Conservation (phyloP, 352 stramenopile genomes). For the Globisporangium barbulae region DNA sequence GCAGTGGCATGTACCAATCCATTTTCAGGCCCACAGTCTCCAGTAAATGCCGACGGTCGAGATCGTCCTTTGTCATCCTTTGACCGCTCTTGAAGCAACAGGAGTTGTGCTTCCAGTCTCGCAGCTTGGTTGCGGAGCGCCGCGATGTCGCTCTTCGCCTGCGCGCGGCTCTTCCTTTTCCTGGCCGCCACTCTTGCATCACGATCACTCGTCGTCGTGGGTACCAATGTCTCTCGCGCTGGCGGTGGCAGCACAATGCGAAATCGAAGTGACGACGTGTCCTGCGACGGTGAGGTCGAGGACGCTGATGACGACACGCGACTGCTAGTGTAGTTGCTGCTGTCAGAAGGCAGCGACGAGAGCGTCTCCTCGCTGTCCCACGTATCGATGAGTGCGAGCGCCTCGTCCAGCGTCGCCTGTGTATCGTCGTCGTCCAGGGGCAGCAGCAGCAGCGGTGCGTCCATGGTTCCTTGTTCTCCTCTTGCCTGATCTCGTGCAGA, state of each 20-base stretch:
- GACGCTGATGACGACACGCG: not conserved
- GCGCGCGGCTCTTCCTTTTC: not conserved
- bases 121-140: not conserved
- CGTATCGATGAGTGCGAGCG: constrained; percentile 1
- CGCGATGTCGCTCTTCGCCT: not conserved
- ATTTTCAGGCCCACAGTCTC: too few relatives aligned
- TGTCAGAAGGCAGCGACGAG: not conserved
- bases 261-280: not conserved
- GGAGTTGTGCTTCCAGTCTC: not conserved
- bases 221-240: not conserved
- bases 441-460: not conserved
- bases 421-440: not conserved
- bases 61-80: not conserved
- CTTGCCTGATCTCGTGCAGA: not conserved
- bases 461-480: not conserved
- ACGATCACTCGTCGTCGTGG: not conserved
- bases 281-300: not conserved
- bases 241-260: not conserved
- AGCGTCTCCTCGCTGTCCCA: not conserved
- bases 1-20: too few relatives aligned
- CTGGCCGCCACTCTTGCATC: not conserved
- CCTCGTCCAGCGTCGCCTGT: constrained; percentile 1
- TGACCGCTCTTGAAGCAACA: not conserved
- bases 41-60: too few relatives aligned
- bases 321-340: not conserved